Conservation (phyloP, 495 filamentous ascomycete genomes). For the Paragyromitra xinjiangensis region DNA sequence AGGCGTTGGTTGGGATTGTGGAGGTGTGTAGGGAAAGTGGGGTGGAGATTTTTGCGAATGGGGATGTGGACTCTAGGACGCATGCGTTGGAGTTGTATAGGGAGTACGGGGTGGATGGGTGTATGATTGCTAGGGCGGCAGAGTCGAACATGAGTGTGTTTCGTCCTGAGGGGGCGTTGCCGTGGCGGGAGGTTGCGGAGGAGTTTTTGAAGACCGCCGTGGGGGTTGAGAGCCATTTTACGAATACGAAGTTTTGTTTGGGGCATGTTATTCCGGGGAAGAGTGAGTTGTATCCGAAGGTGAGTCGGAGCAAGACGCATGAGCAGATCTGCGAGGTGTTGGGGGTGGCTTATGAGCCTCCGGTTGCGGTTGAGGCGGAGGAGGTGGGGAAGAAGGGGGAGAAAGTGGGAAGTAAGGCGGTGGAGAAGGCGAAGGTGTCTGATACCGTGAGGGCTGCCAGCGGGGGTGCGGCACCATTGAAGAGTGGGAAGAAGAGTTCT, state of each 20-base stretch:
- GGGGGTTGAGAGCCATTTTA: slow-evolving; percentile 81
- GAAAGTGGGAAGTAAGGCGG: slow-evolving; percentile 41
- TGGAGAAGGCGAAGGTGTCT: slow-evolving; percentile 50
- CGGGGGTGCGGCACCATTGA: slow-evolving; percentile 21
- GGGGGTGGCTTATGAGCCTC: slow-evolving; percentile 54
- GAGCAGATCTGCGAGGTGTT: slow-evolving; percentile 69
- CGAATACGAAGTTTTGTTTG: slow-evolving; percentile 92
- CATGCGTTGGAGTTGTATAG: slow-evolving; percentile 72
- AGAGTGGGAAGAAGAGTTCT: slow-evolving; percentile 40
- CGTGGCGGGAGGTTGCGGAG: slow-evolving; percentile 78
- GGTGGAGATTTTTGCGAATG: slow-evolving; percentile 81
- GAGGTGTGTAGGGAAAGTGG: slow-evolving; percentile 64
- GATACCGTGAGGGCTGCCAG: slow-evolving; percentile 49
- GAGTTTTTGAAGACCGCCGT: slow-evolving; percentile 76
- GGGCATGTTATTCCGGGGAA: slow-evolving; percentile 86
- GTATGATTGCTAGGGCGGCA: slow-evolving; percentile 94
- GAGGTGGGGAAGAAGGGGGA: slow-evolving; percentile 9
- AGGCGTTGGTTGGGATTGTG: slow-evolving; percentile 82
- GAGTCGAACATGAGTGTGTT: slow-evolving; percentile 90
- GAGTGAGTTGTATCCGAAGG: slow-evolving; percentile 64
- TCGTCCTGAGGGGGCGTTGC: slow-evolving; percentile 67
- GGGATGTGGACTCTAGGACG: slow-evolving; percentile 78
- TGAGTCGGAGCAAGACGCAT: slow-evolving; percentile 71
- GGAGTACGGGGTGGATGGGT: slow-evolving; percentile 86
- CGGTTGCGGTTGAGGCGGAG: not conserved